Evolutionary conservation across 768 basidiomycete genomes (phyloP), one percentile per base, ranked within the genome.

Genomic region (Leccinum truebloodii): DNA sequence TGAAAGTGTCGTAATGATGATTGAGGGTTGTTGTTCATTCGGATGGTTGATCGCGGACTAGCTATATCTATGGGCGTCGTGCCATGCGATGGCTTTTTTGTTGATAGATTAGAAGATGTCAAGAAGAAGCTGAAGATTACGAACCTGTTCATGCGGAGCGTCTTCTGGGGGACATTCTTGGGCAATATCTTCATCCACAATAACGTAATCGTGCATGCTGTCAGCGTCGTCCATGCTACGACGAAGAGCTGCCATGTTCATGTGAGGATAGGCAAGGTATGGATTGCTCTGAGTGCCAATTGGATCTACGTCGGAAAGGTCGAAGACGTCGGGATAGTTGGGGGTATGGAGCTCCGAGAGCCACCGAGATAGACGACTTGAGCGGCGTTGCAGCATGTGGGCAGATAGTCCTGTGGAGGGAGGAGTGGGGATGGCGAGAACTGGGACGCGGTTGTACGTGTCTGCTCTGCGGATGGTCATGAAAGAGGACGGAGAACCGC

Each of bases 311-410:
- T 72, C 59, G 10, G 62, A 63, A 39, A 68, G 59, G 59, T 66
- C 63, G 30, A 63, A 54, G 39, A 63, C 54, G 34, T 67, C 67
- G n/a, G 64, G 57, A 39, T 62, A 50, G 50, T 66, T 61, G 16
- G 63, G 54, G 10, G 67, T 54, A 57, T 75, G 77, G 55, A 80
- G 75, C 22, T 81, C 81, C 3, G 67, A 70, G 18, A 82, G 72
- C 80, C 81, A 82, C n/a, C 69, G 75, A 39, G 79, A 77, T 44
- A 80, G 65, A 55, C 71, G 79, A 62, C 76, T 78, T 16, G 78
- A 74, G 39, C 76, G 75, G 20, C 75, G 76, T 18, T 70, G 72
- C 61, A 77, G 63, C 9, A 61, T 57, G n/a, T 41, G 48, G 0
- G 60, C 18, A 5, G 62, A 34, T 12, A 56, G 59, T 13, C 18